A percentile compares a stretch with the other conserved stretches of the same genome.
These are phyloP conservation scores for Saccharomyces hybrid DNA, from an alignment of 1,139 yeast species.

Conservation along the genomic window DNA sequence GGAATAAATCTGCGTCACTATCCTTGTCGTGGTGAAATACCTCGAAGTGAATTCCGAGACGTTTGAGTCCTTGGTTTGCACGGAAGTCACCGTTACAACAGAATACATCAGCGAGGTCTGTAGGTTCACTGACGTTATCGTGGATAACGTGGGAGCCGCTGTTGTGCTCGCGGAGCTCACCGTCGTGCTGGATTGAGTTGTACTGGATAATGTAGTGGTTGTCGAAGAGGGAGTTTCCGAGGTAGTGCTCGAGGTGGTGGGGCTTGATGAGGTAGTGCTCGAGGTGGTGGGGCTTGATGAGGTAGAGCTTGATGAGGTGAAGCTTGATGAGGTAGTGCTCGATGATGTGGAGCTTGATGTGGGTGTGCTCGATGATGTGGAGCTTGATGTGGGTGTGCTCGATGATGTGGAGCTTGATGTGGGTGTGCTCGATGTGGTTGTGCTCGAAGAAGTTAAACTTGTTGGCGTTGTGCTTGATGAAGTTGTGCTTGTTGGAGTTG, in stretches of 20 bases:
- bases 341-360: neutral
- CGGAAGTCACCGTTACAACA: constrained; percentile 27
- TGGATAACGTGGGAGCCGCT: constrained; percentile 4
- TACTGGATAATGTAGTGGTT: neutral
- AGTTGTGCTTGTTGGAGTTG: constrained; percentile 1
- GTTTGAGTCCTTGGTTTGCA: constrained; percentile 12
- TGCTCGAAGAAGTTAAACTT: neutral
- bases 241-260: constrained; percentile 1
- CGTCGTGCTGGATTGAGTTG: neutral
- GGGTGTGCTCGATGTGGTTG: neutral
- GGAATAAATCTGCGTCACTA: neutral
- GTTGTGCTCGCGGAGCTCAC: constrained; percentile 1
- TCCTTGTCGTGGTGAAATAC: constrained; percentile 19
- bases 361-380: too few species aligned
- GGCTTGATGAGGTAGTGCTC: neutral
- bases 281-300: neutral
- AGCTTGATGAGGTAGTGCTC: neutral
- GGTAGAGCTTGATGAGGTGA: neutral
- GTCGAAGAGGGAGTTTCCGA: constrained; percentile 2
- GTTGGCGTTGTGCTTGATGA: too few species aligned
- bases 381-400: too few species aligned
- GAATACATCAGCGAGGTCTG: constrained; percentile 27
- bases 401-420: neutral
- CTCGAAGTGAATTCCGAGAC: constrained; percentile 19
- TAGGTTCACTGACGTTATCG: constrained; percentile 8